Evolutionary conservation across 768 basidiomycete species (phyloP).

Genomic region (Russula sp.): DNA sequence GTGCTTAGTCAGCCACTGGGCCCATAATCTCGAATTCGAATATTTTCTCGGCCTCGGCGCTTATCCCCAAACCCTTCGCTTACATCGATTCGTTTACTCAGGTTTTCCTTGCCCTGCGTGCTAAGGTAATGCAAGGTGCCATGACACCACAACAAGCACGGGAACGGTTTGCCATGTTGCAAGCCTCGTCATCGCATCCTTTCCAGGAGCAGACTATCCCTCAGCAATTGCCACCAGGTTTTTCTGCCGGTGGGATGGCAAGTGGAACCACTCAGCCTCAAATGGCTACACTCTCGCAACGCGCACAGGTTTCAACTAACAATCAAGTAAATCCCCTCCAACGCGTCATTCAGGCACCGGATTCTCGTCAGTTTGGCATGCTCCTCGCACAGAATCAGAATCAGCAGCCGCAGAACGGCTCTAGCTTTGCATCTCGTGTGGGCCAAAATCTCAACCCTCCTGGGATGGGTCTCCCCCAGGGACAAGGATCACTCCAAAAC

Average conservation of each 20-base stretch:
- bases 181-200: not conserved
- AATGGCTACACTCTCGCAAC: slow-evolving; percentile 5
- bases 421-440: slow-evolving; percentile 1
- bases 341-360: slow-evolving; percentile 6
- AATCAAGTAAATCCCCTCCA: slow-evolving; percentile 6
- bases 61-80: not conserved
- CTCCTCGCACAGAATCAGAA: not conserved
- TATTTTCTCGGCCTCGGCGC: not conserved
- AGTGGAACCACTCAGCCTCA: slow-evolving; percentile 5
- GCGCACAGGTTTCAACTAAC: not conserved
- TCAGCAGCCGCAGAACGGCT: slow-evolving; percentile 8
- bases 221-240: slow-evolving; percentile 7
- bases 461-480: slow-evolving; percentile 10
- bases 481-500: slow-evolving; percentile 8
- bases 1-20: slow-evolving; percentile 15
- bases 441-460: slow-evolving; percentile 11
- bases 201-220: slow-evolving; percentile 9
- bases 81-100: not conserved
- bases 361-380: slow-evolving; percentile 4
- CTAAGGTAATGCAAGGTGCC: not conserved
- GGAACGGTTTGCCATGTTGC: not conserved
- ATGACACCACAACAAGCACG: slow-evolving; percentile 9
- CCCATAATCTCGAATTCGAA: not conserved
- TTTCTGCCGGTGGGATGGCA: not conserved
- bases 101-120: not conserved